Base-by-base conservation (phyloP, 306 rosid species). In the Carpinus fangiana region DNA sequence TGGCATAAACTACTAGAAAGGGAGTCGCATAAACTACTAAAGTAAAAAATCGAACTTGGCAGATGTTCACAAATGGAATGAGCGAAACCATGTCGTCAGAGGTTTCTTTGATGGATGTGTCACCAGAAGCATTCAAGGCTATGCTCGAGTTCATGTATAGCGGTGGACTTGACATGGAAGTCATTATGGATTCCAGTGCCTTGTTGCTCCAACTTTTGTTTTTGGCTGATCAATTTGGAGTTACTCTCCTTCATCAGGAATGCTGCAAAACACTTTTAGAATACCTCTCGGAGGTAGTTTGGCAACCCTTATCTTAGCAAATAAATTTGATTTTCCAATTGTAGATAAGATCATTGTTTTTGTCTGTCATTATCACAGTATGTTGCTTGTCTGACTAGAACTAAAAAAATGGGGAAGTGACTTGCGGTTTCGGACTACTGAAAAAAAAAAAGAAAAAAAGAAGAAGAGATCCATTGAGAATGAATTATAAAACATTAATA, bases 41-140 rank as follows among this genome's bases (percentile, higher is more conserved):
- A 79, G 75, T 34, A 45, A 53, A 53, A 67, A 77, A 62, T 84
- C 78, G 56, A 57, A 68, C 66, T 80, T 71, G 82, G 82, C 89
- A 92, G 98, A 94, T 94, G 98, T 92, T 94, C 89, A 94, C 98
- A 68, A 94, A 94, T 82, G 98, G 98, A 88, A 94, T 94, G 98
- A 89, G 90, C 83, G 98, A 94, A 86, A 94, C 95, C 78, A 81
- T 79, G 77, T 89, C 98, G 62, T 85, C 97, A 0, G 89, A 90
- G 82, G 81, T 92, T 76, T 75, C 85, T 74, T 69, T 94, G 67
- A 86, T 86, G 83, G 98, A 94, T 80, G 93, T 92, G 72, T 85
- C 90, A 12, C 91, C 95, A 8, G 95, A 94, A 88, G 97, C 90
- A 74, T 92, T 92, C 82, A 84, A 84, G 82, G 87, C 87, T 64